Conservation (phyloP, 1,139 yeast genomes). For the Magnusiomyces tetraspermus region DNA sequence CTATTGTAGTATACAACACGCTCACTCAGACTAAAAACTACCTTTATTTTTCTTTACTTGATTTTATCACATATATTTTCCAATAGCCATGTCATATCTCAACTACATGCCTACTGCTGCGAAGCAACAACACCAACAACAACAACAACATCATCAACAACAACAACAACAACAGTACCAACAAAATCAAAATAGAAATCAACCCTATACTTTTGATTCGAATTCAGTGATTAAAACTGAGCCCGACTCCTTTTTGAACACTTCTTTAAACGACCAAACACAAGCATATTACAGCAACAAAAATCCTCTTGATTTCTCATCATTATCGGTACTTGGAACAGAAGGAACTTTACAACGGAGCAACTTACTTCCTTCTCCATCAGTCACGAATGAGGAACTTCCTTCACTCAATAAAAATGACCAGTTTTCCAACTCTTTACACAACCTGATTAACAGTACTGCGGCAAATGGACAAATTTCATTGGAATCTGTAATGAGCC, state of each 20-base stretch:
- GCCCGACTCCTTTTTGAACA: neutral
- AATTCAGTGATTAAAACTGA: neutral
- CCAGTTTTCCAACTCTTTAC: neutral
- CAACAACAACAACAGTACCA: neutral
- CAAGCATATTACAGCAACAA: neutral
- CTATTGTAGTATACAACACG: too few species aligned
- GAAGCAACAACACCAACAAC: neutral
- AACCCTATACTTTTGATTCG: neutral
- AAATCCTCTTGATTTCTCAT: neutral
- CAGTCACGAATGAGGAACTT: neutral
- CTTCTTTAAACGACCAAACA: neutral
- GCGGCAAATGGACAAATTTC: neutral
- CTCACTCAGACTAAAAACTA: neutral
- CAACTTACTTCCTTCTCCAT: neutral
- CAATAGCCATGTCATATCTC: neutral
- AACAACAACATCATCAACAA: neutral
- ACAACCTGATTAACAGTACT: neutral
- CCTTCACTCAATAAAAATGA: neutral
- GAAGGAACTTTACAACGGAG: neutral
- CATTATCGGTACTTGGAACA: too few species aligned
- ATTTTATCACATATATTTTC: neutral
- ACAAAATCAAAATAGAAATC: neutral
- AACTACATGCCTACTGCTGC: neutral
- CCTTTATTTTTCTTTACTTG: neutral
- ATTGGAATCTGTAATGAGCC: constrained; percentile 4